Percentiles rank a stretch among this genome's conserved stretches.
Evolutionary conservation across 2,329 filamentous ascomycete genomes (phyloP).

Genomic region (Scedosporium aurantiacum): DNA sequence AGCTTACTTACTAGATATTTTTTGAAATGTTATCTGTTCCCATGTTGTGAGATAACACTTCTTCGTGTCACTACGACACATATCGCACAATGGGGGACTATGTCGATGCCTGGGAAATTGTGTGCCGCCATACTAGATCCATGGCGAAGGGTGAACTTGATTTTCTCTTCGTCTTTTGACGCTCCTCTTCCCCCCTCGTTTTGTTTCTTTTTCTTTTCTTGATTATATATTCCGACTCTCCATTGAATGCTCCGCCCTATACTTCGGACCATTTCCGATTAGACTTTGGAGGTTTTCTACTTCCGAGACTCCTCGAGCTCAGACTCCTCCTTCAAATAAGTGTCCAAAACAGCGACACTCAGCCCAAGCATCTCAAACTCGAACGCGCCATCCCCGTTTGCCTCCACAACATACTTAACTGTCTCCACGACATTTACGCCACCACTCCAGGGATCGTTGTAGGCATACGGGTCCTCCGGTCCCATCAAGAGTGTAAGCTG

Average conservation of each 20-base stretch:
- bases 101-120: too few relatives aligned
- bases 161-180: not conserved
- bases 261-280: too few relatives aligned
- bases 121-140: too few relatives aligned
- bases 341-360: slow-evolving; percentile 45
- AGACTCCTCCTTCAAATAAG: slow-evolving; percentile 10
- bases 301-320: too few relatives aligned
- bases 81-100: not conserved
- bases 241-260: too few relatives aligned
- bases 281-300: too few relatives aligned
- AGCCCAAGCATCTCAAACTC: slow-evolving; percentile 41
- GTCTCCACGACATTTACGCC: slow-evolving; percentile 39
- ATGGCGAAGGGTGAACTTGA: too few relatives aligned
- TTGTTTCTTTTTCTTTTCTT: too few relatives aligned
- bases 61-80: not conserved
- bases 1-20: too few relatives aligned
- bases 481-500: slow-evolving; percentile 35
- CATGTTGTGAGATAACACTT: too few relatives aligned
- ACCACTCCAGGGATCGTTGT: slow-evolving; percentile 26
- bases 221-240: too few relatives aligned
- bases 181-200: not conserved
- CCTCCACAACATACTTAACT: slow-evolving; percentile 25
- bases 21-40: too few relatives aligned
- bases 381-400: slow-evolving; percentile 34
- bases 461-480: slow-evolving; percentile 27